Evolutionary conservation across 228 moss, liverwort and hornwort species (phyloP).

Genomic region (Sphagnum magellanicum): DNA sequence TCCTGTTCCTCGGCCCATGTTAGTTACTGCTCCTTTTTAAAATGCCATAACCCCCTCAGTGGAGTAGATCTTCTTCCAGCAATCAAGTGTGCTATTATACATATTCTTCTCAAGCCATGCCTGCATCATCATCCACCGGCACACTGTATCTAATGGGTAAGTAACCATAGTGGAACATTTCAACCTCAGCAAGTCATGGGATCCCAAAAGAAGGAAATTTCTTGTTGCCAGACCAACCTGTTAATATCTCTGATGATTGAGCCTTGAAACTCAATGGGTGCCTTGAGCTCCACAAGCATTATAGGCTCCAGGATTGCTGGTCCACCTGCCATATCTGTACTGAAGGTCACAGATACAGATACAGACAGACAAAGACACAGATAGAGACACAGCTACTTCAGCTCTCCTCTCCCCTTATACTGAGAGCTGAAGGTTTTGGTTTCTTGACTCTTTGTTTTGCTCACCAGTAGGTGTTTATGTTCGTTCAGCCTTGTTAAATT

Average conservation of each 20-base stretch:
- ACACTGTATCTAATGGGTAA: slow-evolving; percentile 85
- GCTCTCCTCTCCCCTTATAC: no score
- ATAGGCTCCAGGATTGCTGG: slow-evolving; percentile 91
- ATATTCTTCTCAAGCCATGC: slow-evolving; percentile 74
- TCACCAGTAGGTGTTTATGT: no score
- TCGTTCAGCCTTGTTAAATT: no score
- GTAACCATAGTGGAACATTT: no score
- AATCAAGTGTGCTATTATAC: slow-evolving; percentile 76
- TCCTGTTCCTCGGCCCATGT: slow-evolving; percentile 87
- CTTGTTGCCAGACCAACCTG: slow-evolving; percentile 20
- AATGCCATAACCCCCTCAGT: slow-evolving; percentile 69
- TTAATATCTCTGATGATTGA: slow-evolving; percentile 95
- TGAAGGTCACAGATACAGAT: slow-evolving; percentile 61
- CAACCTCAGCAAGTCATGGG: no score
- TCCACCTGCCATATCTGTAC: slow-evolving; percentile 64
- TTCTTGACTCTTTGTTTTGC: no score
- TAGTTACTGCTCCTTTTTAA: slow-evolving; percentile 87
- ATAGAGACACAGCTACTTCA: no score
- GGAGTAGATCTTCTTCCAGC: slow-evolving; percentile 81
- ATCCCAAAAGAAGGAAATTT: no score
- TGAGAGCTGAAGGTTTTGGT: slow-evolving; percentile 36
- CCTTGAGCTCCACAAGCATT: slow-evolving; percentile 92
- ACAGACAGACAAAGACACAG: slow-evolving; percentile 19
- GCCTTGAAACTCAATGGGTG: slow-evolving; percentile 98
- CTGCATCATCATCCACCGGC: slow-evolving; percentile 98